These are phyloP conservation scores for Hymenoscyphus albidus DNA, from an alignment of 2,329 filamentous ascomycete species.

Conservation along the genomic window DNA sequence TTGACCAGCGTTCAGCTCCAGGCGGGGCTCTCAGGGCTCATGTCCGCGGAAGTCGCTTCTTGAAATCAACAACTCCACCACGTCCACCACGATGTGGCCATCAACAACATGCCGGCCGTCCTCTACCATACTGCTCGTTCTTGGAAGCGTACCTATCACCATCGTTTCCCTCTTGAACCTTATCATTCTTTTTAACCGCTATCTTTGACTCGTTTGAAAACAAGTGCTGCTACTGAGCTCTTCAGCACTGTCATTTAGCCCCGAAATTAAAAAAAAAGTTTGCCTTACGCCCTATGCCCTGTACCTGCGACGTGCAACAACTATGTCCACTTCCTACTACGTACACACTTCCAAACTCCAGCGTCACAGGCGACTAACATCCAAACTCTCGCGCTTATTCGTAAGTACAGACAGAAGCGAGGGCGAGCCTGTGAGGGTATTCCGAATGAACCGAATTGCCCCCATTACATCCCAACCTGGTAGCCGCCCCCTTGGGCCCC, in stretches of 20 bases:
- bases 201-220: too few relatives aligned
- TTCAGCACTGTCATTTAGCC: neutral
- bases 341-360: neutral
- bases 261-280: neutral
- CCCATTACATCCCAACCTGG: neutral
- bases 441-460: neutral
- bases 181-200: too few relatives aligned
- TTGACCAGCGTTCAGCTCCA: too few relatives aligned
- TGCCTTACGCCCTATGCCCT: neutral
- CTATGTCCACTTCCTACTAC: neutral
- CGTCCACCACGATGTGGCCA: too few relatives aligned
- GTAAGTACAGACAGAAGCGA: neutral
- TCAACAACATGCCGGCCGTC: too few relatives aligned
- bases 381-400: neutral
- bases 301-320: neutral
- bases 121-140: too few relatives aligned
- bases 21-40: too few relatives aligned
- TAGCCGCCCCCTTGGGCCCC: too few relatives aligned
- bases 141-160: too few relatives aligned
- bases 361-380: neutral
- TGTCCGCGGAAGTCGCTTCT: too few relatives aligned
- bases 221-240: neutral
- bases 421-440: neutral
- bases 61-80: too few relatives aligned
- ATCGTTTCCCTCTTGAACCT: too few relatives aligned